Base-by-base conservation (phyloP, 139 green algal genomes). In the Chlorella sp. region DNA sequence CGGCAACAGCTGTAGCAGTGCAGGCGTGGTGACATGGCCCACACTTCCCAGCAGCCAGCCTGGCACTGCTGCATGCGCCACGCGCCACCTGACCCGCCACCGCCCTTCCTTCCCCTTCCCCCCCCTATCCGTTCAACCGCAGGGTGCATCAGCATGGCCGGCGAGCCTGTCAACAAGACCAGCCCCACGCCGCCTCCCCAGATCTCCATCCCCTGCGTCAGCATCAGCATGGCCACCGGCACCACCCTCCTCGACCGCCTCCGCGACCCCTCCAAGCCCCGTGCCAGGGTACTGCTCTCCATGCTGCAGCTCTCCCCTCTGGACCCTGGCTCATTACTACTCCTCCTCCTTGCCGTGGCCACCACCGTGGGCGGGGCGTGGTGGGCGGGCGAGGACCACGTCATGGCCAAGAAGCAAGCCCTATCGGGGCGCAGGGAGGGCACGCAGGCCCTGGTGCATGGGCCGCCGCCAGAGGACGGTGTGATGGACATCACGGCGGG, bases 281-380 rank as follows among this genome's bases (percentile, higher is more conserved):
- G n/a, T n/a, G n/a, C n/a, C n/a, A 50, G 4, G 67, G 68, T 78
- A 0, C 68, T 31, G 5, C 59, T 87, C 36, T 69, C 50, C 31
- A 49, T 49, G 27, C 49, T 75, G 4, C 20, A 76, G 0, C 68
- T 83, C 31, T 67, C 73, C 3, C 30, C 60, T 23, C 64, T 89
- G 24, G 90, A 94, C 70, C 49, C 65, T 14, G 85, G 82, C 60
- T 72, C 76, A 0, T 20, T 74, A 14, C 49, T 88, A 24, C 71
- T 96, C 6, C 93, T 80, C 79, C 2, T 89, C 3, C 75, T 95
- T 71, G 91, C 91, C n/a, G 84, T 92, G 5, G 80, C 67, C 3
- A 89, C 82, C 0, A 70, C 93, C 32, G 68, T 81, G 3, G 73
- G 20, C 4, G 90, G 83, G 24, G 61, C 70, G 0, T 5, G 89